A percentile compares a stretch with the other conserved stretches of the same genome.
These are phyloP conservation scores for Macrotyloma uniflorum DNA, from an alignment of 306 rosid genomes.

Conservation along the genomic window DNA sequence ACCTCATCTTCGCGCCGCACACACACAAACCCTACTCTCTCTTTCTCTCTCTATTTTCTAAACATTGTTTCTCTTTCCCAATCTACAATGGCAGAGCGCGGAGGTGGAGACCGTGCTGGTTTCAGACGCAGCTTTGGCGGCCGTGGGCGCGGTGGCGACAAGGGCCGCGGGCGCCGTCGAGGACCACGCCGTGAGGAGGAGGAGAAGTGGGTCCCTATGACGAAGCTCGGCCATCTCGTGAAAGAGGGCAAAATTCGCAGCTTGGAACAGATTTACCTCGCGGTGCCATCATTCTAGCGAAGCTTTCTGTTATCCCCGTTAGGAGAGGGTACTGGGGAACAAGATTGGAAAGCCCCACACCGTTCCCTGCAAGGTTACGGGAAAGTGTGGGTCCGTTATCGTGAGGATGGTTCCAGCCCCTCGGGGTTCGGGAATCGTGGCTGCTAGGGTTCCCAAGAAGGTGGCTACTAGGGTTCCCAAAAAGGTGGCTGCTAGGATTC, in stretches of 20 bases:
- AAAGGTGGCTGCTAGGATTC: too few species aligned
- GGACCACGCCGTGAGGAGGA: constrained; percentile 69
- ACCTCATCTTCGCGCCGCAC: neutral
- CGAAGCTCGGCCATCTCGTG: constrained; percentile 31
- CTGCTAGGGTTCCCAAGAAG: constrained; percentile 58
- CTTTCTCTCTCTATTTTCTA: neutral
- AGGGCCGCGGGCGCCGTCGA: constrained; percentile 53
- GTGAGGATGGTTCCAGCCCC: constrained; percentile 58
- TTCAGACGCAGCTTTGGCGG: constrained; percentile 65
- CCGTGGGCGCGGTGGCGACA: constrained; percentile 56
- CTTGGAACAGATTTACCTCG: constrained; percentile 43
- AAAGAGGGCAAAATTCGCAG: constrained; percentile 33
- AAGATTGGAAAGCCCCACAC: constrained; percentile 85
- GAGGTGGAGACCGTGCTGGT: constrained; percentile 60
- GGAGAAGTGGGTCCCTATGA: constrained; percentile 53
- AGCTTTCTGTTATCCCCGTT: constrained; percentile 71
- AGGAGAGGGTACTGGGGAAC: constrained; percentile 78
- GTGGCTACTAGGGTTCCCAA: too few species aligned
- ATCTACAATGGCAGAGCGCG: constrained; percentile 63
- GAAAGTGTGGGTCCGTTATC: constrained; percentile 54
- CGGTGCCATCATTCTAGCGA: constrained; percentile 59
- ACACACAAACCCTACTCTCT: neutral
- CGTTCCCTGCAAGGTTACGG: constrained; percentile 63
- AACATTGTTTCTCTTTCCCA: neutral
- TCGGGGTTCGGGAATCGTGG: constrained; percentile 52